phyloP scores from a whole-genome alignment of 2,329 filamentous ascomycete species.

The Apiospora marii region DNA sequence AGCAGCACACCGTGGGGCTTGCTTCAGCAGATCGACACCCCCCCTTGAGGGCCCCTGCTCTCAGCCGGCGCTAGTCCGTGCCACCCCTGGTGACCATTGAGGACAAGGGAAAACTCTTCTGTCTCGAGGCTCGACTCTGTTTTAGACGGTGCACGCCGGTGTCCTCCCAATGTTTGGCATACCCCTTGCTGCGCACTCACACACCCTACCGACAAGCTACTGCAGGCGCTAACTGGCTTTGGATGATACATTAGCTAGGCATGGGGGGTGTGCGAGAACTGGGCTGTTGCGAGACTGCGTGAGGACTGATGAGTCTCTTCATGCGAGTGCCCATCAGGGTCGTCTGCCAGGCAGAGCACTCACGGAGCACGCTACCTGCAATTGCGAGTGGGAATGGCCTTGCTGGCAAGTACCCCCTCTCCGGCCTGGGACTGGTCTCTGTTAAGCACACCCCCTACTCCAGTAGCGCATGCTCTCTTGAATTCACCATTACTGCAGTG shows the following conservation, averaged over 20 bases:
- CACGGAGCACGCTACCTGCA: not conserved
- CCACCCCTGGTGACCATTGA: slow-evolving; percentile 14
- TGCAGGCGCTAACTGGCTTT: slow-evolving; percentile 11
- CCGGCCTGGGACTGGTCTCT: not conserved
- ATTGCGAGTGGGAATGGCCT: not conserved
- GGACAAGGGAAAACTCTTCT: slow-evolving; percentile 23
- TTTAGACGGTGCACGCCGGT: slow-evolving; percentile 23
- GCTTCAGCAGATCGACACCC: slow-evolving; percentile 15
- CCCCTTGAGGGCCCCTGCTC: not conserved
- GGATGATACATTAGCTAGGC: slow-evolving; percentile 1
- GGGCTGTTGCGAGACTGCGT: not conserved
- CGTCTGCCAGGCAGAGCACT: not conserved
- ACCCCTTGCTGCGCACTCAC: slow-evolving; percentile 17
- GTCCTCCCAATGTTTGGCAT: not conserved
- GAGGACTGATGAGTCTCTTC: slow-evolving; percentile 15
- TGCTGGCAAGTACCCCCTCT: not conserved
- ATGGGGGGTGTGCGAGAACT: not conserved
- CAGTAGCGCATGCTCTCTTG: not conserved
- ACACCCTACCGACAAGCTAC: slow-evolving; percentile 4
- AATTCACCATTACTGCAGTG: slow-evolving; percentile 14
- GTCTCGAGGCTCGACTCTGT: slow-evolving; percentile 22
- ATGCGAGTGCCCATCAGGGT: slow-evolving; percentile 20
- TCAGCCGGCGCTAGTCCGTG: slow-evolving; percentile 18
- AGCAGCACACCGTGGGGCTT: slow-evolving; percentile 12
- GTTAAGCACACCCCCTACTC: slow-evolving; percentile 22